Evolutionary conservation across 1,139 yeast species (phyloP), one percentile per base, ranked within the genome.

Genomic region (Geotrichum reessii): DNA sequence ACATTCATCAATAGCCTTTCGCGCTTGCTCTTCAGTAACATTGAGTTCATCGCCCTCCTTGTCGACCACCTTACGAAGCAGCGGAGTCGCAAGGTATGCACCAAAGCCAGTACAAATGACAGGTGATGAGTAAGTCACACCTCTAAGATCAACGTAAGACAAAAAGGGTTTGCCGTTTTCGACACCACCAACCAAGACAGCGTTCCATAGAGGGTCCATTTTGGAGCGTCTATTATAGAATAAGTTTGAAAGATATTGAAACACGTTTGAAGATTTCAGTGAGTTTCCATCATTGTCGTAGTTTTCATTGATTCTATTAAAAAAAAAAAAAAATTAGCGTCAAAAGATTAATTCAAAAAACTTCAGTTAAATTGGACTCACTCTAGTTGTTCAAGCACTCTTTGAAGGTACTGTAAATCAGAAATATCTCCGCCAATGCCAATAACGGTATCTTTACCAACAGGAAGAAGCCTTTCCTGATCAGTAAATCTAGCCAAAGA

Each of bases 61-160:
- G 60, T 92, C 96, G 53, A 87, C 89, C 62, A 86, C 79, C 71
- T 87, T 84, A 76, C 99, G 86, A 72, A 95, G 80, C 65, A 95
- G 77, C 42, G 99, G 99, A 50, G 91, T 76, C 3, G 99, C 99
- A 73, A 95, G 79, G 73, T 95, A 93, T 12, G 96, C 86, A 60
- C 99, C 99, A 73, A 92, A 93, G 0, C 99, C 99, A 1, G 99
- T 92, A 54, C 98, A 97, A 63, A 95, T 77, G 2, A 96, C 81
- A 40, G 97, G 95, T 0, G 98, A 81, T 8, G 89, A 81, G 73
- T 88, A 95, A 0, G 96, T 82, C 22, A 92, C 97, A 52, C 99
- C 99, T 61, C 91, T 80, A 63, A 95, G 78, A 72, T 95, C 97
- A 53, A 91, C 96, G 70, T 88, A 92, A 65, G 86, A 85, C 68